Evolutionary conservation across 1,284 basidiomycete genomes (phyloP).

Genomic region (Ceratobasidium sp.): DNA sequence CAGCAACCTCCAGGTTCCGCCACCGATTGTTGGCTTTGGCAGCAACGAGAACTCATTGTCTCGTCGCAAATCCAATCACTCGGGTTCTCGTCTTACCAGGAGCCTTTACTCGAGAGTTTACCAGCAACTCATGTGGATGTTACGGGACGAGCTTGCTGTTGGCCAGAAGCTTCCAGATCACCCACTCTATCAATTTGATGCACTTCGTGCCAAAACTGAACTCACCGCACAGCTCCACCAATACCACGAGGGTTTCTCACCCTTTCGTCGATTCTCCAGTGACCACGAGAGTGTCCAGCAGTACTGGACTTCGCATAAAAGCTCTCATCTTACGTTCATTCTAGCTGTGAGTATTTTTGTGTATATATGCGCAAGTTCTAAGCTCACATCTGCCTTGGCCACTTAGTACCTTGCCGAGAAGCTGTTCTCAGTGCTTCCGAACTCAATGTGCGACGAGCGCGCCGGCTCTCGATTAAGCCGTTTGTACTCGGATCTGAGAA

Average conservation of each 20-base stretch:
- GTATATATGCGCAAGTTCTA: neutral
- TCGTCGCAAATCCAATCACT: slow-evolving; percentile 1
- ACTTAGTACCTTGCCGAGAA: slow-evolving; percentile 28
- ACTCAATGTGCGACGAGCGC: slow-evolving; percentile 44
- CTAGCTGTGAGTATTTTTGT: slow-evolving; percentile 19
- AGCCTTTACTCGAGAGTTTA: neutral
- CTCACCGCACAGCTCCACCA: slow-evolving; percentile 17
- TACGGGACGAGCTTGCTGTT: slow-evolving; percentile 3
- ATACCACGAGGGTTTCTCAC: slow-evolving; percentile 12
- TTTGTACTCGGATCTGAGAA: slow-evolving; percentile 17
- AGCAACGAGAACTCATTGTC: neutral
- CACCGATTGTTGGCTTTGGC: neutral
- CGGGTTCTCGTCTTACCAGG: neutral
- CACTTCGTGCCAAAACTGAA: slow-evolving; percentile 8
- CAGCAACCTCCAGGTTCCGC: neutral
- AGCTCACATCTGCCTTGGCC: neutral
- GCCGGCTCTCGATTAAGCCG: too few relatives aligned
- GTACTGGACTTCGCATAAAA: slow-evolving; percentile 15
- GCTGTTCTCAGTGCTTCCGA: slow-evolving; percentile 27
- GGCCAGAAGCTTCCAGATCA: slow-evolving; percentile 1
- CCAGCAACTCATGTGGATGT: neutral
- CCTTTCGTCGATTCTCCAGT: slow-evolving; percentile 16
- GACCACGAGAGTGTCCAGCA: neutral
- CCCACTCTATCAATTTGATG: slow-evolving; percentile 8
- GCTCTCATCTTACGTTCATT: slow-evolving; percentile 6